Evolutionary conservation across 768 basidiomycete species (phyloP), one percentile per base, ranked within the genome.

Genomic region (Rhodotorula sphaerocarpa): DNA sequence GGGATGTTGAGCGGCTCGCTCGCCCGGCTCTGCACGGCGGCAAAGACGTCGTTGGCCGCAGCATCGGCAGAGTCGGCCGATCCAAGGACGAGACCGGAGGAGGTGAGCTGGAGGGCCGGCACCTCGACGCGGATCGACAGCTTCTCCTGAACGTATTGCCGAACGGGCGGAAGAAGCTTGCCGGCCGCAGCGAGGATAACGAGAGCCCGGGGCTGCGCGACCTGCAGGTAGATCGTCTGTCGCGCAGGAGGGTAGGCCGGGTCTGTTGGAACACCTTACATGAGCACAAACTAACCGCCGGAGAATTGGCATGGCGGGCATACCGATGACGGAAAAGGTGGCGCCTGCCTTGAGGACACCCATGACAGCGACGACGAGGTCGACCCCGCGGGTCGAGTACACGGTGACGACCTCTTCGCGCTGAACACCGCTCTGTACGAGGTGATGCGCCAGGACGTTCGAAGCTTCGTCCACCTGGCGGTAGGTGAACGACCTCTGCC

Each of bases 331-430:
- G 50, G 88, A 92, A 78, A 99, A 96, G 6, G 88, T 91, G 1
- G 88, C 93, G 31, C 95, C 95, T 5, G 87, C 89, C 77, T 96
- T 96, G 66, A 97, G 80, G 41, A 92, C 84, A 28, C 89, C 95
- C 86, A 99, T 88, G 12, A 97, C 90, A 9, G 93, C 92, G 5
- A 97, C 87, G 3, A 95, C 88, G 55, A 99, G 84, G 75, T 99
- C 93, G 50, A 96, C 91, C 69, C 88, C 90, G 39, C 95, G 83
- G 72, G 95, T 85, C 3, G 93, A 93, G 73, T 97, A 99, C 25
- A 99, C 86, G 86, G 93, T 96, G 56, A 97, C 90, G 25, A 97
- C 90, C 67, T 99, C 95, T 72, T 92, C 93, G 39, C 89, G 80
- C 75, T 91, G 81, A 7, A 99, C 78, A 10, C 95, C 95, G 20